These are phyloP conservation scores for Saccharomycopsis sp. DNA, from an alignment of 805 yeast genomes.

Conservation along the genomic window DNA sequence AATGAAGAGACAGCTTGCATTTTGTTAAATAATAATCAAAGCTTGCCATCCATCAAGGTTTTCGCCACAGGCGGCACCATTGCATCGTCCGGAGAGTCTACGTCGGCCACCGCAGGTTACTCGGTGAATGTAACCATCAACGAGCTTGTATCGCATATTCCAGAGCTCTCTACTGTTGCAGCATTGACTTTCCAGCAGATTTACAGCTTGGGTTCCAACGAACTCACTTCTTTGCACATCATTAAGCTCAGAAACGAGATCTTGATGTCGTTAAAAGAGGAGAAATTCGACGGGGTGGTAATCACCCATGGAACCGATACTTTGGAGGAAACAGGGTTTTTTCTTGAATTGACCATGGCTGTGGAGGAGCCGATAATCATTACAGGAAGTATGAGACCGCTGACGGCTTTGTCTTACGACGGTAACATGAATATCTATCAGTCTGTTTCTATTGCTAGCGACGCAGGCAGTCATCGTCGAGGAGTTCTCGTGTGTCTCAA, in stretches of 20 bases:
- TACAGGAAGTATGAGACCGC: constrained; percentile 72
- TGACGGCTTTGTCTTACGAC: constrained; percentile 62
- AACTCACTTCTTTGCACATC: constrained; percentile 16
- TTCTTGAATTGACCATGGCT: constrained; percentile 37
- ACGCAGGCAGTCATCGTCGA: constrained; percentile 43
- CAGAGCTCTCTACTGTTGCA: constrained; percentile 17
- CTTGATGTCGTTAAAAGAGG: neutral
- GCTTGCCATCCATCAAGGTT: constrained; percentile 18
- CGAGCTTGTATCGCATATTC: constrained; percentile 18
- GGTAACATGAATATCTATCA: constrained; percentile 70
- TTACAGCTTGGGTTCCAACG: constrained; percentile 20
- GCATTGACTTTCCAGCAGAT: constrained; percentile 19
- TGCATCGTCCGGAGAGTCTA: constrained; percentile 18
- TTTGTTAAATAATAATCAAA: constrained; percentile 6
- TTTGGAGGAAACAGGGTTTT: constrained; percentile 45
- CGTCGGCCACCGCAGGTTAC: constrained; percentile 19
- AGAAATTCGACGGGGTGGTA: constrained; percentile 38
- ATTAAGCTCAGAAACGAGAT: constrained; percentile 18
- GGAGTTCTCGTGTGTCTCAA: constrained; percentile 60
- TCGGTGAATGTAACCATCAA: constrained; percentile 18
- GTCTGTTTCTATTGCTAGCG: constrained; percentile 58
- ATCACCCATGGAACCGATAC: constrained; percentile 46
- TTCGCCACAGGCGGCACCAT: constrained; percentile 22
- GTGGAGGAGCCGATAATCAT: constrained; percentile 50
- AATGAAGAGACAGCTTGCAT: constrained; percentile 15